These are phyloP conservation scores for Clavispora asparagi DNA, from an alignment of 805 yeast genomes.

Conservation along the genomic window DNA sequence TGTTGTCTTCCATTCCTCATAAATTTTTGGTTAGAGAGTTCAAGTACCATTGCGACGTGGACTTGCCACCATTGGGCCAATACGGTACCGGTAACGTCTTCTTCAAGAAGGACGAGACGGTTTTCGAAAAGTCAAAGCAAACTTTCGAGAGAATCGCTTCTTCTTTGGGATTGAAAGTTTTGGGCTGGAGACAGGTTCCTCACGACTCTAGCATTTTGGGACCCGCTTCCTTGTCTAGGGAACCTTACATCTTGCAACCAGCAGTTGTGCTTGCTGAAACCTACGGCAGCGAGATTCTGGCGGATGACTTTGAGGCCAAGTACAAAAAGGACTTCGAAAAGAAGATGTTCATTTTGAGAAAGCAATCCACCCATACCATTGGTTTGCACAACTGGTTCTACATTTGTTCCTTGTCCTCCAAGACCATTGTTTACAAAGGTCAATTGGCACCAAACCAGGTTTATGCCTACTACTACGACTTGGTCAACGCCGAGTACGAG, in stretches of 20 bases:
- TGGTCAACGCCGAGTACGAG: conserved; percentile 85
- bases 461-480: conserved; percentile 88
- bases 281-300: conserved; percentile 27
- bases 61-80: conserved; percentile 74
- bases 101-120: conserved; percentile 80
- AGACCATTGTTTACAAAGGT: conserved; percentile 93
- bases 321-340: conserved; percentile 71
- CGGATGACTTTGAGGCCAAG: conserved; percentile 49
- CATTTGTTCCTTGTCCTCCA: conserved; percentile 85
- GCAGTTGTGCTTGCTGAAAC: conserved; percentile 59
- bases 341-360: conserved; percentile 78
- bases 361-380: conserved; percentile 83
- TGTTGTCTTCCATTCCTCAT: conserved; percentile 88
- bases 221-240: conserved; percentile 90
- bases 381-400: conserved; percentile 97
- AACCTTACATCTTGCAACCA: conserved; percentile 91
- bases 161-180: conserved; percentile 70
- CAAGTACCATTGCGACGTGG: conserved; percentile 58
- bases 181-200: conserved; percentile 95
- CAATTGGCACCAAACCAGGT: conserved; percentile 97
- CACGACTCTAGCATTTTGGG: conserved; percentile 92
- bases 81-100: conserved; percentile 95
- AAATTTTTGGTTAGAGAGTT: conserved; percentile 82
- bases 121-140: conserved; percentile 61
- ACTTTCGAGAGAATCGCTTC: conserved; percentile 80